Base-by-base conservation (phyloP, 441 rosid species). In the Biscutella auriculata region DNA sequence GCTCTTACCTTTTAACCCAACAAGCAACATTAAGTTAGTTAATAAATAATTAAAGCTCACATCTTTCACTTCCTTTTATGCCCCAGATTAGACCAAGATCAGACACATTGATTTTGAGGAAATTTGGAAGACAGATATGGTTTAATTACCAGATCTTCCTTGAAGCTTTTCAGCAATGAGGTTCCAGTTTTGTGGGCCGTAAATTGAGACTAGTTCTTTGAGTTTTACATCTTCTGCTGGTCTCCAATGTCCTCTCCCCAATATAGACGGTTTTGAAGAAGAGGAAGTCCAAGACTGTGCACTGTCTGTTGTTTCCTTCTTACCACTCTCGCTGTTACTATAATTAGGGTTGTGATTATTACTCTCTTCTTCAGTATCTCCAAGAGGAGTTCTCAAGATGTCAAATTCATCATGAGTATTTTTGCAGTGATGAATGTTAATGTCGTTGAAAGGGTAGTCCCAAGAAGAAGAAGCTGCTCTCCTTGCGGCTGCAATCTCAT, bases 101-200 rank as follows among this genome's bases (percentile, higher is more conserved):
- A 49, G 26, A 26, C 28, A 28, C 21, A 33, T 41, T 40, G 46
- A 33, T 14, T 26, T 67, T 36, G 13, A 53, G 40, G 55, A 26
- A n/a, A 32, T 21, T 53, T 41, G 30, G 17, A 36, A 50, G 12
- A 35, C 2, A 43, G 2, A 46, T 32, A 13, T 53, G 9, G 35
- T 15, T 9, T 16, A 47, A 21, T 33, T 56, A 88, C 98, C 97
- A 59, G 97, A 88, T 88, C 98, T 82, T 69, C 96, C 95, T 44
- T 76, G 69, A 43, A 93, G 90, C 63, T 87, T 79, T 65, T 88
- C 85, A 47, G 97, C 98, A 23, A 88, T 87, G 79, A 85, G 77
- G 71, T 93, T 93, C 98, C 97, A 93, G 63, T 93, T 88, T 74
- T 87, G 95, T 50, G 98, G 97, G n/a, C 97, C 98, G 35, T 77